phyloP scores from a whole-genome alignment of 768 basidiomycete species.

The Cystofilobasidium capitatum region DNA sequence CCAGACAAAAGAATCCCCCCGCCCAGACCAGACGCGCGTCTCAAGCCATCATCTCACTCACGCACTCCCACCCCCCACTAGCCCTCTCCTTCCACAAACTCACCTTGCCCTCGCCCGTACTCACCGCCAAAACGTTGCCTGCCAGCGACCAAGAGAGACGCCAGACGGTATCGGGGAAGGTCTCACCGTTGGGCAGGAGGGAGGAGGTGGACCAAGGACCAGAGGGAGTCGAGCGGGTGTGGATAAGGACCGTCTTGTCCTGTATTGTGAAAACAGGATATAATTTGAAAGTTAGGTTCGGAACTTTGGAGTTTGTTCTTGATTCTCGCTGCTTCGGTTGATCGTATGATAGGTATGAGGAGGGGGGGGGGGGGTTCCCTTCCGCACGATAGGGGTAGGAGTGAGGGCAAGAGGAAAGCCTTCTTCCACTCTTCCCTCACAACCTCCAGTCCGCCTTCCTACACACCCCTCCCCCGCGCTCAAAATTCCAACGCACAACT shows the following conservation, averaged over 20 bases:
- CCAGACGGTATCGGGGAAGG: constrained; percentile 95
- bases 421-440: no score
- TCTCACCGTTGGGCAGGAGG: constrained; percentile 39
- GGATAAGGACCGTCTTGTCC: constrained; percentile 41
- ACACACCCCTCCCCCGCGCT: no score
- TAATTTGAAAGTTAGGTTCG: background rate
- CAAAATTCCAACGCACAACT: no score
- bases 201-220: constrained; percentile 38
- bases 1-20: no score
- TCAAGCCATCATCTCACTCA: constrained; percentile 64
- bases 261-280: constrained; percentile 15
- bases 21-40: background rate
- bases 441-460: no score
- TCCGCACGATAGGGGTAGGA: no score
- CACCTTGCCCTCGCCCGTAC: constrained; percentile 95
- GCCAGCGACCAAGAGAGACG: constrained; percentile 97
- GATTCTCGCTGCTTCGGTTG: background rate
- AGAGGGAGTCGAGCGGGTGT: constrained; percentile 34
- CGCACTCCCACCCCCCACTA: constrained; percentile 76
- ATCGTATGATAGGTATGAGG: no score
- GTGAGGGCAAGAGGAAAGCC: no score
- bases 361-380: no score
- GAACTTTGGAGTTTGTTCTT: no score
- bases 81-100: constrained; percentile 97
- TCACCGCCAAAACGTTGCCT: constrained; percentile 89